A percentile compares a stretch with the other conserved stretches of the same genome.
These are phyloP conservation scores for Thermothelomyces thermophilus DNA, from an alignment of 2,329 filamentous ascomycete genomes.

Conservation along the genomic window DNA sequence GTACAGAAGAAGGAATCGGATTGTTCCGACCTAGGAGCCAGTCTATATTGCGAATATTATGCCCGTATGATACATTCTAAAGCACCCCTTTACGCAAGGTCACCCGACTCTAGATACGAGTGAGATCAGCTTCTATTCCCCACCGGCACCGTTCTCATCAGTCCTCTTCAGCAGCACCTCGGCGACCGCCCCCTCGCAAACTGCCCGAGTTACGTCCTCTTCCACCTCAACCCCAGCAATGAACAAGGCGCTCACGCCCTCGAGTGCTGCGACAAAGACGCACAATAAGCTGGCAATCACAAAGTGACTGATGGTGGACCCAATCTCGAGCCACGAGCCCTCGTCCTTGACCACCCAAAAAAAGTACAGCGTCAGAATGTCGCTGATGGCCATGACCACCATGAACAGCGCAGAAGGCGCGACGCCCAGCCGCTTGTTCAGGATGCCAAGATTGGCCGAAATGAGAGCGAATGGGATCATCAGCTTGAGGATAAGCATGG, in stretches of 20 bases:
- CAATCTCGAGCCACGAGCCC: constrained; percentile 95
- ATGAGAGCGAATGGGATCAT: constrained; percentile 91
- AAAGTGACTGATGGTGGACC: constrained; percentile 93
- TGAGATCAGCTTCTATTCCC: neutral
- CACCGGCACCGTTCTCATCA: constrained; percentile 4
- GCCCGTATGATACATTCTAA: too few relatives aligned
- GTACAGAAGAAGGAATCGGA: too few relatives aligned
- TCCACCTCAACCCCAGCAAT: constrained; percentile 71
- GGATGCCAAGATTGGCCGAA: constrained; percentile 86
- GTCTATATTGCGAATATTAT: too few relatives aligned
- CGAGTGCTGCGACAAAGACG: constrained; percentile 82
- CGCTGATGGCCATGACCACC: constrained; percentile 84
- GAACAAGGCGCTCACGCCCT: constrained; percentile 77
- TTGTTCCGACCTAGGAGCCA: too few relatives aligned
- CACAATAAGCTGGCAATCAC: constrained; percentile 83
- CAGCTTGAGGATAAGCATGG: constrained; percentile 79
- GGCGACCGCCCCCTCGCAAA: constrained; percentile 30
- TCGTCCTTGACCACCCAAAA: constrained; percentile 98
- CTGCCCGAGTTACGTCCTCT: constrained; percentile 24
- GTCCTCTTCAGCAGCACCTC: constrained; percentile 16
- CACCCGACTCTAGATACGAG: too few relatives aligned
- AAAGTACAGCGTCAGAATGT: constrained; percentile 89
- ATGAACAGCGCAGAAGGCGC: constrained; percentile 89
- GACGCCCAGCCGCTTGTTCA: constrained; percentile 78
- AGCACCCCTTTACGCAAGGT: too few relatives aligned